A percentile compares a stretch with the other conserved stretches of the same genome.
Conservation (phyloP, 2,329 filamentous ascomycete species). For the Teratosphaeria zuluensis region DNA sequence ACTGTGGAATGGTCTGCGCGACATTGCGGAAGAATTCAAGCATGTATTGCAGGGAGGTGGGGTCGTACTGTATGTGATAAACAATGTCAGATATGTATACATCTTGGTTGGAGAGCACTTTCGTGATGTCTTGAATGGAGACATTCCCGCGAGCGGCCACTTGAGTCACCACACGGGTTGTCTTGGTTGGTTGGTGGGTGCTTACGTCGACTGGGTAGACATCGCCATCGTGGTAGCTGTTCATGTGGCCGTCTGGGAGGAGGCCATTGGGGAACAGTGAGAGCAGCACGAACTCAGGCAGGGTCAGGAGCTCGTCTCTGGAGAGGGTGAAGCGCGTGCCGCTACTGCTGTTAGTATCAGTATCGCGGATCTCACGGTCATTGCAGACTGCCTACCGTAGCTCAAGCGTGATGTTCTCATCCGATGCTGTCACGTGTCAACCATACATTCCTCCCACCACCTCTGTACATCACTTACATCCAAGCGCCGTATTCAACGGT, state of each 20-base stretch:
- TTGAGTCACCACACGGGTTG: conserved; percentile 21
- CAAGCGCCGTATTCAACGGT: conserved; percentile 70
- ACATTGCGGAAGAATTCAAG: conserved; percentile 95
- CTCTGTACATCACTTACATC: conserved; percentile 41
- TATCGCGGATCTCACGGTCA: background rate
- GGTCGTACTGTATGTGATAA: conserved; percentile 71
- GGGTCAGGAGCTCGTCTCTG: conserved; percentile 83
- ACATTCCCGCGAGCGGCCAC: conserved; percentile 17
- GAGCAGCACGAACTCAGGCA: conserved; percentile 92
- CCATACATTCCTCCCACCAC: background rate
- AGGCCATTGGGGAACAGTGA: conserved; percentile 99
- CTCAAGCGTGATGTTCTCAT: conserved; percentile 93
- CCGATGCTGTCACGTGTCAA: conserved; percentile 61
- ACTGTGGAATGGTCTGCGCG: conserved; percentile 87
- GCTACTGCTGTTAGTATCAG: conserved; percentile 41
- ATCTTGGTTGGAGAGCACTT: conserved; percentile 33
- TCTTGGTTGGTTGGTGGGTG: conserved; percentile 6
- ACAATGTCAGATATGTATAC: conserved; percentile 49
- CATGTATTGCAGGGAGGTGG: conserved; percentile 95
- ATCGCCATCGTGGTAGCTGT: conserved; percentile 82
- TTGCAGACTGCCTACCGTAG: conserved; percentile 59
- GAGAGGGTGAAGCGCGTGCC: conserved; percentile 90
- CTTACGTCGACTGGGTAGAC: conserved; percentile 95
- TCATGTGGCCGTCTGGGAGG: conserved; percentile 92
- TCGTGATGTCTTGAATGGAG: conserved; percentile 29